Evolutionary conservation across 305 asterid species (phyloP).

Genomic region (Striga hermonthica): DNA sequence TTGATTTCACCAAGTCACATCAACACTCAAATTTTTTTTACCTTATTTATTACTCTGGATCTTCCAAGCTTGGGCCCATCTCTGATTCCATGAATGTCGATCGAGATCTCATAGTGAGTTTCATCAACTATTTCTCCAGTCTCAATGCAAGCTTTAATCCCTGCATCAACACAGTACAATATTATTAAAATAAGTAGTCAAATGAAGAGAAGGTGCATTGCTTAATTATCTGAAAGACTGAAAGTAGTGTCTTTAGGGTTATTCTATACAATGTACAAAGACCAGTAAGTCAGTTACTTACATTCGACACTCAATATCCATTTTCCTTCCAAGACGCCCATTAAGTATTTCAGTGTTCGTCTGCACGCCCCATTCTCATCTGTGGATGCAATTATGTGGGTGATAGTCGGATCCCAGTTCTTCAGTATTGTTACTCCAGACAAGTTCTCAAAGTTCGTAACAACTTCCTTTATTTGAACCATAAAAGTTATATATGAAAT

Average conservation of each 20-base stretch:
- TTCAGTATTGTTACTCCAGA: constrained; percentile 55
- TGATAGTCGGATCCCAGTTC: constrained; percentile 75
- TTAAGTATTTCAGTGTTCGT: constrained; percentile 84
- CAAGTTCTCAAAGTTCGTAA: constrained; percentile 48
- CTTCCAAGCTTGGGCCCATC: constrained; percentile 87
- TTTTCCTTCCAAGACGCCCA: constrained; percentile 92
- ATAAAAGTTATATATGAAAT: background rate
- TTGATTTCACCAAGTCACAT: background rate
- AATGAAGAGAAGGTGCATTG: background rate
- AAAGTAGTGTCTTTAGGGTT: too few species aligned
- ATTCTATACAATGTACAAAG: too few species aligned
- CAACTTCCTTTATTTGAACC: constrained; percentile 47
- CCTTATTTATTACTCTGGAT: constrained; percentile 66
- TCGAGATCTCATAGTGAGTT: constrained; percentile 63
- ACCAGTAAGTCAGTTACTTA: constrained; percentile 37
- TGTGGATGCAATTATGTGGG: constrained; percentile 84
- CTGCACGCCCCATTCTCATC: constrained; percentile 82
- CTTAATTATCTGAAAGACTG: constrained; percentile 17
- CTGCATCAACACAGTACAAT: constrained; percentile 37
- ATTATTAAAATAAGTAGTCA: background rate
- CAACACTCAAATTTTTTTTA: constrained; percentile 26
- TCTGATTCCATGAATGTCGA: constrained; percentile 75
- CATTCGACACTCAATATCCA: constrained; percentile 78
- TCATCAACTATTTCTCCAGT: constrained; percentile 63
- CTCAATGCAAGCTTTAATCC: constrained; percentile 76